phyloP scores from a whole-genome alignment of 2,329 filamentous ascomycete genomes.

The Neofusicoccum sp. region DNA sequence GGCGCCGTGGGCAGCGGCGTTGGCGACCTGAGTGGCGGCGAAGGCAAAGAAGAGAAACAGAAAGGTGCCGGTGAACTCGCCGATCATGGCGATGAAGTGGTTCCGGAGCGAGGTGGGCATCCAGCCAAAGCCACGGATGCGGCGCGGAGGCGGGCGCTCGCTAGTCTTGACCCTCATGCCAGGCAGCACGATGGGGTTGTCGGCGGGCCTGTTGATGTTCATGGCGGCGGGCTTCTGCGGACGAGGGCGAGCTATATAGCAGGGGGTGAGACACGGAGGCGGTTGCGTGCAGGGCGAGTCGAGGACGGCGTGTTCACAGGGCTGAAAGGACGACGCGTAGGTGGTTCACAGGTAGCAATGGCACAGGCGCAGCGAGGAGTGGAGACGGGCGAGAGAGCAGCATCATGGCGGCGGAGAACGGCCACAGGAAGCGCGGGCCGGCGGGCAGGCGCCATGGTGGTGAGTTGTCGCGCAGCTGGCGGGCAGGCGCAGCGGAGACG shows the following conservation, averaged over 20 bases:
- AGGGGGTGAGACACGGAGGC: not conserved
- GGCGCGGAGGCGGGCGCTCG: slow-evolving; percentile 37
- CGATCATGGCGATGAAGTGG: slow-evolving; percentile 47
- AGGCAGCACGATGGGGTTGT: slow-evolving; percentile 38
- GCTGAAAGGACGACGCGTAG: slow-evolving; percentile 8
- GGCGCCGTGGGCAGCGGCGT: slow-evolving; percentile 30
- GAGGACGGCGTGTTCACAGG: not conserved
- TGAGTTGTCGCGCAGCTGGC: not conserved
- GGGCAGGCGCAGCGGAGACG: not conserved
- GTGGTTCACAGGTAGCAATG: slow-evolving; percentile 13
- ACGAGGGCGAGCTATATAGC: not conserved
- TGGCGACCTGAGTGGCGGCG: slow-evolving; percentile 42
- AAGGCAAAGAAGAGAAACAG: slow-evolving; percentile 44
- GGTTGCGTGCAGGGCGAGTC: not conserved
- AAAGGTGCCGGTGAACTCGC: slow-evolving; percentile 43
- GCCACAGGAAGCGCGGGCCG: not conserved
- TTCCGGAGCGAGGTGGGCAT: slow-evolving; percentile 44
- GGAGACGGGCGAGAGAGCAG: not conserved
- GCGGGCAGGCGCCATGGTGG: not conserved
- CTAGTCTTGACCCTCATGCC: slow-evolving; percentile 38
- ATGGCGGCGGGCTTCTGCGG: slow-evolving; percentile 28
- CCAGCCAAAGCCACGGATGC: slow-evolving; percentile 41
- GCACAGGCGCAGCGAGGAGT: not conserved
- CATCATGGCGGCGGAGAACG: not conserved
- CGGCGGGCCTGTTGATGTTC: slow-evolving; percentile 38